Base-by-base conservation (phyloP, 352 stramenopile genomes). In the Pythium rishiriense region DNA sequence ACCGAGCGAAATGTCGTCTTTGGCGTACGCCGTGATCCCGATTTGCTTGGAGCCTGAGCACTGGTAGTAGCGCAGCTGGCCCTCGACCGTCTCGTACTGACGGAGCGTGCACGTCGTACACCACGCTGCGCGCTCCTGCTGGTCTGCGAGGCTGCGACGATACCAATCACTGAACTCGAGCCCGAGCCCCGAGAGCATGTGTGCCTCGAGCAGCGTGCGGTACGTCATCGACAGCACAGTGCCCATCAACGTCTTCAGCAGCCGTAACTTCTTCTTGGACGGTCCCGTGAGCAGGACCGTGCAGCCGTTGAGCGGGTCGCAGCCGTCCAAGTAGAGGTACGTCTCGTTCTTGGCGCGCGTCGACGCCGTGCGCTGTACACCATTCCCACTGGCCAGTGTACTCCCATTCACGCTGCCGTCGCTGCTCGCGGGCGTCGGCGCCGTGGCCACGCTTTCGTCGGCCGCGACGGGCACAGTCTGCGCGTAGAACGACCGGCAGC, bases 281-380 rank as follows among this genome's bases (percentile, higher is more conserved):
- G 83, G 89, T 1, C 97, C 97, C 25, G 93, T 90, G 41, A 99
- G 81, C 37, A 98, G 72, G 31, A 99, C 84, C 2, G 96, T 98
- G 58, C 92, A 98, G 31, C 95, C 96, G 61, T 98, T 90, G 21
- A 97, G 69, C 35, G 95, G 94, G 24, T 97, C 94, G 64, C 94
- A 99, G 17, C 96, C 95, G 66, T 99, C 93, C 33, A 99, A 72
- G 68, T 98, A 97, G 29, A 97, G 76, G 66, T 97, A 98, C n/a
- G 88, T 97, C 58, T 94, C 85, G 1, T 73, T 85, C 52, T 79
- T 75, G 19, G 78, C 45, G 11, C 83, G 75, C 37, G 57, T 58
- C 25, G 70, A 69, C 1, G 66, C 61, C 10, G 50, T 46, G 28
- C 66, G 52, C 17, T 64, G 35, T 29, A 65, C 4, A n/a, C 29